A percentile compares a stretch with the other conserved stretches of the same genome.
Evolutionary conservation across 768 basidiomycete species (phyloP).

Genomic region (Pisolithus microcarpus): DNA sequence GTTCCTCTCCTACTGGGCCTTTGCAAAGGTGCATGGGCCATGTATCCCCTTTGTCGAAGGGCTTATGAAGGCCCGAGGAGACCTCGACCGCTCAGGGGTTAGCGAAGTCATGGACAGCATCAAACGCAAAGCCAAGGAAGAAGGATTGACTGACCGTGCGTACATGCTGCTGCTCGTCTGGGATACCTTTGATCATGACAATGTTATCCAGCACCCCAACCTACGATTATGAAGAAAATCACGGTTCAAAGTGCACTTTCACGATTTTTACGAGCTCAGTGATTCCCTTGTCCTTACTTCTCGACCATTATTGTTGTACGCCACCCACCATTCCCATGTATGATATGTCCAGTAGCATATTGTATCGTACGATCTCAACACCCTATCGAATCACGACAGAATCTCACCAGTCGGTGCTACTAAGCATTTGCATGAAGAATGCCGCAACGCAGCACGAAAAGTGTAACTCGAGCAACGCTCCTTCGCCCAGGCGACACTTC

Average conservation of each 20-base stretch:
- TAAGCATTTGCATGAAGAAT: no score
- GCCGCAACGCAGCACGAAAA: no score
- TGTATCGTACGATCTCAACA: no score
- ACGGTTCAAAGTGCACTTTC: slow-evolving; percentile 69
- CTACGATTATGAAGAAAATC: slow-evolving; percentile 90
- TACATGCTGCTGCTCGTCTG: slow-evolving; percentile 8
- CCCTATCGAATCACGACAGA: no score
- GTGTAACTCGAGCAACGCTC: no score
- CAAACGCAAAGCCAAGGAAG: slow-evolving; percentile 88
- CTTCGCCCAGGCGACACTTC: no score
- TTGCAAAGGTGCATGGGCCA: slow-evolving; percentile 90
- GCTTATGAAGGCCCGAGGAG: slow-evolving; percentile 81
- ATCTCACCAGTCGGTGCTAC: no score
- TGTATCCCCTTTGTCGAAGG: slow-evolving; percentile 88
- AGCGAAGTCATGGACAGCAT: slow-evolving; percentile 92
- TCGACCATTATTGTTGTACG: slow-evolving; percentile 2
- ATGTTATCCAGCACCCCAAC: slow-evolving; percentile 53
- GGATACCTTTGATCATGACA: slow-evolving; percentile 2
- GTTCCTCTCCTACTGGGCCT: slow-evolving; percentile 89
- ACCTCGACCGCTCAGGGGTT: slow-evolving; percentile 82
- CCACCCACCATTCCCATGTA: no score
- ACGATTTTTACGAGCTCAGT: slow-evolving; percentile 52
- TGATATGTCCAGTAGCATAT: no score
- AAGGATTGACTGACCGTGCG: slow-evolving; percentile 75
- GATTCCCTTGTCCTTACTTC: neutral